These are phyloP conservation scores for Diplodia scrobiculata DNA, from an alignment of 2,329 filamentous ascomycete genomes.

Conservation along the genomic window DNA sequence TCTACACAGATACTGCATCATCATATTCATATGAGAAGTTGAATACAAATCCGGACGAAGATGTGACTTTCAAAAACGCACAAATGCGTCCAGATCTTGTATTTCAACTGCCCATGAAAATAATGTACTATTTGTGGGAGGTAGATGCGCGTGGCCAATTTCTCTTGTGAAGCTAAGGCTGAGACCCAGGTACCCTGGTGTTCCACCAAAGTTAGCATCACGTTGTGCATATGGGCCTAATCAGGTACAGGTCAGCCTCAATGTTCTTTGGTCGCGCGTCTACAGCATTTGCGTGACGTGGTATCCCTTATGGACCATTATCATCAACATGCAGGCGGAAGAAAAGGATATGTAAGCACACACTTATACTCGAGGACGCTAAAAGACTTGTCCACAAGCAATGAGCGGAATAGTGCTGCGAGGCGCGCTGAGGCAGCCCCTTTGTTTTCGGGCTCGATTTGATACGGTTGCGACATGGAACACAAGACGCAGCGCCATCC, in stretches of 20 bases:
- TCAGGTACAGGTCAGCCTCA: neutral
- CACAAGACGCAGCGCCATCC: conserved; percentile 21
- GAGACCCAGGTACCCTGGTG: neutral
- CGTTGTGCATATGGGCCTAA: neutral
- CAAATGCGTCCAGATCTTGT: no score
- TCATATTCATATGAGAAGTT: no score
- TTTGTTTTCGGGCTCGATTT: conserved; percentile 16
- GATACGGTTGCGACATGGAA: conserved; percentile 19
- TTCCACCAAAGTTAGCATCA: neutral
- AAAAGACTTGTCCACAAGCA: conserved; percentile 16
- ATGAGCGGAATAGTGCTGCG: conserved; percentile 25
- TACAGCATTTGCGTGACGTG: neutral
- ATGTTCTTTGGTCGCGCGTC: neutral
- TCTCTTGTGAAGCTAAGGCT: neutral
- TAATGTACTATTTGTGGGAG: no score
- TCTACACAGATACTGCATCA: no score
- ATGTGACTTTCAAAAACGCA: no score
- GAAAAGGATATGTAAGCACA: conserved; percentile 23
- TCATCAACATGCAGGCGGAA: neutral
- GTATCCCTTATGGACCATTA: neutral
- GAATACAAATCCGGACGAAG: no score
- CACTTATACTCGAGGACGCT: conserved; percentile 19
- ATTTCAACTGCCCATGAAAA: no score
- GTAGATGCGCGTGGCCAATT: no score
- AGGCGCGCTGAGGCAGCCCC: conserved; percentile 4